Conservation (phyloP, 495 filamentous ascomycete genomes). For the Jackrogersella multiformis region DNA sequence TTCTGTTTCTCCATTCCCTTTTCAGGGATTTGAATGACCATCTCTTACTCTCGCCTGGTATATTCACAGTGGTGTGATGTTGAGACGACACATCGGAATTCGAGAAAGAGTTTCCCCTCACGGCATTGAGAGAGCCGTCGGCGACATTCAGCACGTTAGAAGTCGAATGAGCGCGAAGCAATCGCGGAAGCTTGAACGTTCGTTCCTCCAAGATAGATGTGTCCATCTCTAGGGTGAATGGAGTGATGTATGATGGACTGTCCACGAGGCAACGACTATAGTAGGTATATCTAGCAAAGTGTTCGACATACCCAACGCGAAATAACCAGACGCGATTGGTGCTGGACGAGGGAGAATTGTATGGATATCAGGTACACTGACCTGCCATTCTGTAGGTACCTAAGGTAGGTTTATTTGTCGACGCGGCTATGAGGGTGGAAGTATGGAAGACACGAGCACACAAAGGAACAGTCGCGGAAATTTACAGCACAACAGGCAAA, state of each 20-base stretch:
- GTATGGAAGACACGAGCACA: background rate
- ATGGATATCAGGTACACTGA: too few species aligned
- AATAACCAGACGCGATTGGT: background rate
- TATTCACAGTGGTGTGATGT: background rate
- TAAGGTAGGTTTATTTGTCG: too few species aligned
- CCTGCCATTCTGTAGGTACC: too few species aligned
- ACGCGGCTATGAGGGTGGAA: too few species aligned
- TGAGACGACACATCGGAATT: background rate
- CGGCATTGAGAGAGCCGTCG: background rate
- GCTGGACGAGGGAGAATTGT: background rate
- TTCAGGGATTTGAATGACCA: conserved; percentile 3
- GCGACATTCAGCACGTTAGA: conserved; percentile 31
- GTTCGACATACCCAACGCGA: background rate
- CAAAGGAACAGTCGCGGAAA: too few species aligned
- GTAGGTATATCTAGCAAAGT: too few species aligned
- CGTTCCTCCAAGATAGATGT: background rate
- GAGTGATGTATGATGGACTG: background rate
- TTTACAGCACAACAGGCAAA: background rate
- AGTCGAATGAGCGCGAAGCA: conserved; percentile 33
- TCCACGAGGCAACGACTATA: background rate
- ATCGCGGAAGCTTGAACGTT: conserved; percentile 1
- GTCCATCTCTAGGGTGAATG: background rate
- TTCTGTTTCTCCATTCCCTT: conserved; percentile 19
- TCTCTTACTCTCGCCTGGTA: background rate
- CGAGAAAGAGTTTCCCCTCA: background rate